Conservation (phyloP, 163 green algal species). For the Picocystis sp. region DNA sequence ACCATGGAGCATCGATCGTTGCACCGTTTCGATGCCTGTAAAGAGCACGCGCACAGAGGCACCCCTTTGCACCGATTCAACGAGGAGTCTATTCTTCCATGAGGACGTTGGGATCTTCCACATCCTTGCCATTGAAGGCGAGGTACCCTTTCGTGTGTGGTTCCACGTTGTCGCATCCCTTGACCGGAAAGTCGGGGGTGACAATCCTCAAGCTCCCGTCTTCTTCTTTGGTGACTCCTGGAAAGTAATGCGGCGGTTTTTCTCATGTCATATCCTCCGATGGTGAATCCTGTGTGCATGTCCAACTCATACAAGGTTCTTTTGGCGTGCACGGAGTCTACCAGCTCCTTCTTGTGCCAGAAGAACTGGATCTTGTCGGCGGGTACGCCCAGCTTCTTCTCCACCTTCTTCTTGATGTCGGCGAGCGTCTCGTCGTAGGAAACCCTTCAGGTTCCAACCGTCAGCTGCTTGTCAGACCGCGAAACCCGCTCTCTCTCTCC, state of each 20-base stretch:
- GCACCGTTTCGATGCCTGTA: no score
- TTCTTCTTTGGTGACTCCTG: background rate
- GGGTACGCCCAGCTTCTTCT: conserved; percentile 6
- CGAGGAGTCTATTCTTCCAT: no score
- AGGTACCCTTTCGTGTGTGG: no score
- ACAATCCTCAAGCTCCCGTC: conserved; percentile 6
- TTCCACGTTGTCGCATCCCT: no score
- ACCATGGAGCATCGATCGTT: no score
- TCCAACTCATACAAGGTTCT: conserved; percentile 3
- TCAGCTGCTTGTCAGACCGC: no score
- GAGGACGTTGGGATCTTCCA: no score
- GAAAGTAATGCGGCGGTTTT: conserved; percentile 7
- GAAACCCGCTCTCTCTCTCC: no score
- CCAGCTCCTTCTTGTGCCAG: conserved; percentile 6
- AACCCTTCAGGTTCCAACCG: background rate
- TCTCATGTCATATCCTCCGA: conserved; percentile 2
- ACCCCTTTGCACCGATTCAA: no score
- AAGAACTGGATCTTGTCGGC: conserved; percentile 1
- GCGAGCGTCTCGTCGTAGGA: conserved; percentile 1
- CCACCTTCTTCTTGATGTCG: conserved; percentile 4
- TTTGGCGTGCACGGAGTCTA: background rate
- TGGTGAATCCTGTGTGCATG: conserved; percentile 6
- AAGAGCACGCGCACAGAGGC: no score
- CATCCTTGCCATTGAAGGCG: no score
- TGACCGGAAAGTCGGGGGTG: background rate